Base-by-base conservation (phyloP, 2,329 filamentous ascomycete species). In the Apiospora koreana region DNA sequence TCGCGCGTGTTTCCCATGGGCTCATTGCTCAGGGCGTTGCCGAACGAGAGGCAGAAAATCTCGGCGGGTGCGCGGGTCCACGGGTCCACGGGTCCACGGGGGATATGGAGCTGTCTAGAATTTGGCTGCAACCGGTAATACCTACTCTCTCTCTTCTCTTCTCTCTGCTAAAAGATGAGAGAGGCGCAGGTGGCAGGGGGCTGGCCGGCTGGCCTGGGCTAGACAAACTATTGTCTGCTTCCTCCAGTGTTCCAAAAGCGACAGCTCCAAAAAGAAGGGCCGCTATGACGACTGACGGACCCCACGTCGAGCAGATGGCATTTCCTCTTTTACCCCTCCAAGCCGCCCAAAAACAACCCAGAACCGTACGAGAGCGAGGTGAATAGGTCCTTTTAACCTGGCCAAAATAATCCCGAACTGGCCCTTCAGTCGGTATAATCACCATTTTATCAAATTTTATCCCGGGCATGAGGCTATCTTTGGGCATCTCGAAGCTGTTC, bases 311-410 rank as follows among this genome's bases (percentile, higher is more conserved):
- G 50, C 50, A 3, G 54, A 62, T 62, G 54, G 31, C 8, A 62
- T 38, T 62, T 62, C 54, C 54, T 62, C 54, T 62, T 62, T 62
- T 62, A 62, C 54, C 54, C 54, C 54, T 62, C 54, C 54, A 62
- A 62, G 54, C 54, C 54, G 54, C 28, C 9, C 28, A 62, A 62
- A 62, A 62, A 62, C 54, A 38, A 38, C 31, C 54, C 54, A 62
- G 54, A 62, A 62, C 54, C 54, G 54, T 62, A 62, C 54, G 54
- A 62, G 43, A 45, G 43, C 43, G 16, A 45, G 3, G 43, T 18
- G 18, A 62, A 38, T 62, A 62, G 54, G 54, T 62, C 54, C 54
- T 62, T 62, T 38, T 62, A 38, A 38, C 54, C 54, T 62, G 54
- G 54, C 21, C 28, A 62, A 10, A 62, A 62, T 62, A 62, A 38